Percentiles rank a stretch among this genome's conserved stretches.
Conservation (phyloP, 306 rosid genomes). For the Vachellia pachyceras region DNA sequence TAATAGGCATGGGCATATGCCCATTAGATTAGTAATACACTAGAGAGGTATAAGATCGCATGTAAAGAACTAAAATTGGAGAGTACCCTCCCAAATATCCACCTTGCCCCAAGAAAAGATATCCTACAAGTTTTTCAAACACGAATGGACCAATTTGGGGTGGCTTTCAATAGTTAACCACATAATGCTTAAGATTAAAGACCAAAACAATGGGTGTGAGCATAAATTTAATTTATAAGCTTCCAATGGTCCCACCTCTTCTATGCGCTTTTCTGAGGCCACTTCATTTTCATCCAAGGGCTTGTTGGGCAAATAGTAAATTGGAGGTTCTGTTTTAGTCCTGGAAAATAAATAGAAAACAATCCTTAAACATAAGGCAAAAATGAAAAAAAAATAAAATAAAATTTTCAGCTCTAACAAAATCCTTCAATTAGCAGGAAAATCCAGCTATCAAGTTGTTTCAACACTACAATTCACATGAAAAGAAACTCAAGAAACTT, state of each 20-base stretch:
- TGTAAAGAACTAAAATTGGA: neutral
- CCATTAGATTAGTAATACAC: neutral
- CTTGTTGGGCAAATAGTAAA: slow-evolving; percentile 88
- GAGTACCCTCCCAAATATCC: slow-evolving; percentile 15
- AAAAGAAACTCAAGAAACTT: slow-evolving; percentile 99
- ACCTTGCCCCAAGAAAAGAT: slow-evolving; percentile 5
- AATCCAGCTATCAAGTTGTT: slow-evolving; percentile 67
- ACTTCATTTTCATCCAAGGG: slow-evolving; percentile 70
- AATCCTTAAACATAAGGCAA: slow-evolving; percentile 31
- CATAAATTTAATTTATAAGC: slow-evolving; percentile 17
- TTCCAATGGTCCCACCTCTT: slow-evolving; percentile 62
- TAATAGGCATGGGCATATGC: neutral
- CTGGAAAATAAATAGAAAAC: slow-evolving; percentile 53
- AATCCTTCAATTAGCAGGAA: slow-evolving; percentile 57
- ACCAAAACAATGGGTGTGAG: slow-evolving; percentile 19
- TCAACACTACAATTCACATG: slow-evolving; percentile 75
- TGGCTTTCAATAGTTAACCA: neutral
- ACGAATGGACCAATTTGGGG: neutral
- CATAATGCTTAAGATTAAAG: slow-evolving; percentile 19
- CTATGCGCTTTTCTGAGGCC: slow-evolving; percentile 66
- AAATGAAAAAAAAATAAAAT: slow-evolving; percentile 16
- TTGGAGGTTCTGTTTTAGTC: slow-evolving; percentile 92
- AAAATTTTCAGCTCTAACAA: slow-evolving; percentile 39
- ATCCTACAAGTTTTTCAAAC: slow-evolving; percentile 1
- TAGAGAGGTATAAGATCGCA: neutral